A percentile compares a stretch with the other conserved stretches of the same genome.
phyloP scores from a whole-genome alignment of 257 asterid genomes.

The Lantana camara region DNA sequence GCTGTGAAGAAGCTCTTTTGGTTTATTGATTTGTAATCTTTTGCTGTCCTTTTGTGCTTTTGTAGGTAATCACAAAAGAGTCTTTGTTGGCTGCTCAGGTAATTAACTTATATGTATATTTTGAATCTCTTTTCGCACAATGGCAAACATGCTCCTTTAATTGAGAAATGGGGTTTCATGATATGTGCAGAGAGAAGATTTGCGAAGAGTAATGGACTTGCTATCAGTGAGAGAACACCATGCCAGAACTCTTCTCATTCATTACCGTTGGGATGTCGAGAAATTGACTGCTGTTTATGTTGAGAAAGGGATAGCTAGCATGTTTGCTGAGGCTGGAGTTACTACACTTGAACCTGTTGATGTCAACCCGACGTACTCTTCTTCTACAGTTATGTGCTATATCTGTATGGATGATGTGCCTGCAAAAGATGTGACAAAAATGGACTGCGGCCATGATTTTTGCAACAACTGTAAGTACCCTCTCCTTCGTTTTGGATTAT shows the following conservation, averaged over 20 bases:
- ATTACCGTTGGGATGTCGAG: constrained; percentile 89
- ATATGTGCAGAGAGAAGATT: constrained; percentile 70
- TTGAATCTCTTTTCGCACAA: neutral
- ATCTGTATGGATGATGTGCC: constrained; percentile 82
- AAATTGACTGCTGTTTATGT: constrained; percentile 68
- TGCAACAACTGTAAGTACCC: constrained; percentile 82
- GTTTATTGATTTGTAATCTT: constrained; percentile 18
- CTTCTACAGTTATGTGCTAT: constrained; percentile 51
- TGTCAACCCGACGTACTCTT: constrained; percentile 41
- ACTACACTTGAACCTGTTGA: constrained; percentile 43
- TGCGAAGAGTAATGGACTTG: constrained; percentile 87
- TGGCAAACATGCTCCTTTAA: neutral
- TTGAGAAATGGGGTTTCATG: constrained; percentile 21
- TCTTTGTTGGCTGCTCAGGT: constrained; percentile 98
- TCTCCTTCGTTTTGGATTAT: constrained; percentile 19
- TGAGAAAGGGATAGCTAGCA: constrained; percentile 74
- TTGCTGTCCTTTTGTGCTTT: constrained; percentile 15
- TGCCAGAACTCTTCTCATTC: constrained; percentile 94
- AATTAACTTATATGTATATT: constrained; percentile 1
- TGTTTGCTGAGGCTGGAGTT: constrained; percentile 90
- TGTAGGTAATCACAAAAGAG: constrained; percentile 86
- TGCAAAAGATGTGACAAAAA: constrained; percentile 55
- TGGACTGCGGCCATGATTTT: constrained; percentile 97
- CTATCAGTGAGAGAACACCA: constrained; percentile 85
- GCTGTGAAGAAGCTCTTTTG: neutral